These are phyloP conservation scores for Melanomma pulvis-pyrius DNA, from an alignment of 495 filamentous ascomycete genomes.

Conservation along the genomic window DNA sequence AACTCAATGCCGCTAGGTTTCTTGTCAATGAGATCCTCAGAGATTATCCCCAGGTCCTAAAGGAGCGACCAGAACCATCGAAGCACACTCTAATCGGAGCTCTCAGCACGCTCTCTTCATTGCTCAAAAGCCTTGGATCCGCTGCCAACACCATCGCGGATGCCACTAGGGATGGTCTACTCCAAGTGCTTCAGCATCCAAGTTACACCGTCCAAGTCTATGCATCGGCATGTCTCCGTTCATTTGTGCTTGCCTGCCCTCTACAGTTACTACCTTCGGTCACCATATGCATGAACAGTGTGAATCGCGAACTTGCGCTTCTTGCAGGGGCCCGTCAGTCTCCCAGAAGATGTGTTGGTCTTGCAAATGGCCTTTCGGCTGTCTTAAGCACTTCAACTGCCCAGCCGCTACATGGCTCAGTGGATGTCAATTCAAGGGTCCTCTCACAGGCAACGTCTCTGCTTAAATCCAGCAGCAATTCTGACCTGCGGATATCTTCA, in stretches of 20 bases:
- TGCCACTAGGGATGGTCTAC: conserved; percentile 77
- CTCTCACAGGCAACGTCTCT: conserved; percentile 88
- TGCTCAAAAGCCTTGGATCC: conserved; percentile 80
- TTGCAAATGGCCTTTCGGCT: conserved; percentile 90
- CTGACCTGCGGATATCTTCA: conserved; percentile 85
- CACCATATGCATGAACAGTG: conserved; percentile 94
- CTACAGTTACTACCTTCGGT: conserved; percentile 89
- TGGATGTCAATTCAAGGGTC: conserved; percentile 91
- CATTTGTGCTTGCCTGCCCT: conserved; percentile 85
- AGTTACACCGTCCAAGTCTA: conserved; percentile 95
- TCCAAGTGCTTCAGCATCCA: conserved; percentile 91
- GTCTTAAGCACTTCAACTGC: conserved; percentile 85
- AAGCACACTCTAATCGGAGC: conserved; percentile 83
- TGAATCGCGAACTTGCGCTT: conserved; percentile 80
- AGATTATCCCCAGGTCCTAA: conserved; percentile 90
- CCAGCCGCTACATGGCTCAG: conserved; percentile 90
- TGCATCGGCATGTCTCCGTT: conserved; percentile 79
- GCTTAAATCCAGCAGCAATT: conserved; percentile 88
- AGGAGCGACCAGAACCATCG: conserved; percentile 85
- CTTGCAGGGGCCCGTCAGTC: conserved; percentile 76
- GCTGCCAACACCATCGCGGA: conserved; percentile 78
- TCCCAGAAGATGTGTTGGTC: conserved; percentile 82
- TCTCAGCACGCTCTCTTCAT: conserved; percentile 75
- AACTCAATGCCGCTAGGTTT: conserved; percentile 75
- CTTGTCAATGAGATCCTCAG: conserved; percentile 88